Evolutionary conservation across 768 basidiomycete species (phyloP).

Genomic region (Phaffia australis): DNA sequence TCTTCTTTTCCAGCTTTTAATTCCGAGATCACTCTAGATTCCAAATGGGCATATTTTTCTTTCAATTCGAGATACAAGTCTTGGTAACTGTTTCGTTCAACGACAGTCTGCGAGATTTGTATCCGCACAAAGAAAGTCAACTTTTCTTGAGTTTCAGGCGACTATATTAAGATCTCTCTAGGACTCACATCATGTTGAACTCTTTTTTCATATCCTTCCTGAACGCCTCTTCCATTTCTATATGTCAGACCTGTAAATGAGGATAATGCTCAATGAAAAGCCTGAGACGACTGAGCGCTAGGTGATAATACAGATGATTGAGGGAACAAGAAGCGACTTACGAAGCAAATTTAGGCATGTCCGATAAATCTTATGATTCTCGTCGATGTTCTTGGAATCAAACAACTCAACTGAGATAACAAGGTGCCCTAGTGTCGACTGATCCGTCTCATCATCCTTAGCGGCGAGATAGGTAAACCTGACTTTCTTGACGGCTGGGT

Average conservation of each 20-base stretch:
- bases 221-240: conserved; percentile 76
- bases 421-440: neutral
- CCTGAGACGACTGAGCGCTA: no score
- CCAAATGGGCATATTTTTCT: conserved; percentile 64
- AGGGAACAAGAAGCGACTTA: conserved; percentile 40
- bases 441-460: conserved; percentile 10
- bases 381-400: neutral
- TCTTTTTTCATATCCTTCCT: conserved; percentile 75
- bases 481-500: conserved; percentile 67
- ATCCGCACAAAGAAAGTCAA: neutral
- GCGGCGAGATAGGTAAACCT: conserved; percentile 61
- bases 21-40: conserved; percentile 27
- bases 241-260: conserved; percentile 36
- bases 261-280: no score
- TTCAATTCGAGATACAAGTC: conserved; percentile 82
- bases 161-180: neutral
- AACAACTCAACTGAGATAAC: neutral
- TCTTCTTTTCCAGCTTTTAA: conserved; percentile 29
- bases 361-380: conserved; percentile 47
- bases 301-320: no score
- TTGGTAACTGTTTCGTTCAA: conserved; percentile 68
- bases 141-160: neutral
- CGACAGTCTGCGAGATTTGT: conserved; percentile 42
- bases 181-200: conserved; percentile 58
- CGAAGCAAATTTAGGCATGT: conserved; percentile 72